A percentile compares a stretch with the other conserved stretches of the same genome.
Evolutionary conservation across 2,329 filamentous ascomycete species (phyloP).

Genomic region (Penicillium sp.): DNA sequence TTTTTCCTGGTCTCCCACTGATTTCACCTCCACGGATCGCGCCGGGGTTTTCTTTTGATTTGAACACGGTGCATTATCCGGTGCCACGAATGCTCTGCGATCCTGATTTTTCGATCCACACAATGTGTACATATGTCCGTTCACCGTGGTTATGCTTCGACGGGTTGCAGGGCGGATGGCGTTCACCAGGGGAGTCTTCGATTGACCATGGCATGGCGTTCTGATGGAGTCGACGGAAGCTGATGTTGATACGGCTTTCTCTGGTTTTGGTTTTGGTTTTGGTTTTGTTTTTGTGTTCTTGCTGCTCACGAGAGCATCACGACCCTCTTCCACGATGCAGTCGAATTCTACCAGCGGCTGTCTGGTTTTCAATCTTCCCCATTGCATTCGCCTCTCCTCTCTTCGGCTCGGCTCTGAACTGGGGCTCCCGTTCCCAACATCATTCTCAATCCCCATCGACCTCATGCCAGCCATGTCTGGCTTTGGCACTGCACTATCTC

Average conservation of each 20-base stretch:
- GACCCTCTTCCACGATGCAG: not conserved
- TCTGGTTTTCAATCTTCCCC: not conserved
- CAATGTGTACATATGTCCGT: slow-evolving; percentile 22
- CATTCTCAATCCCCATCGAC: not conserved
- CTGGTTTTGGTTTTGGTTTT: not conserved
- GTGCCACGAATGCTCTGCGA: slow-evolving; percentile 14
- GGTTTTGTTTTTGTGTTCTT: not conserved
- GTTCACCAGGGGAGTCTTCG: slow-evolving; percentile 17
- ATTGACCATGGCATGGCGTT: slow-evolving; percentile 25
- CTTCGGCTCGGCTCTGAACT: not conserved
- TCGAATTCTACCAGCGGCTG: not conserved
- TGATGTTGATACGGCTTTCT: slow-evolving; percentile 5
- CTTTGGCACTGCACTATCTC: slow-evolving; percentile 3
- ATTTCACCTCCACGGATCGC: slow-evolving; percentile 7
- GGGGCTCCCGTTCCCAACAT: not conserved
- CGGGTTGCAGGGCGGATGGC: slow-evolving; percentile 22
- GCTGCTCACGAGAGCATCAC: slow-evolving; percentile 1
- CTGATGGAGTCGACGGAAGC: slow-evolving; percentile 9
- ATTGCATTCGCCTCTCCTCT: not conserved
- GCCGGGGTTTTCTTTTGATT: slow-evolving; percentile 6
- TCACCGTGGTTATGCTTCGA: slow-evolving; percentile 13
- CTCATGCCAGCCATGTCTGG: not conserved
- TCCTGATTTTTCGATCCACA: slow-evolving; percentile 1
- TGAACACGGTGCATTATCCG: slow-evolving; percentile 21
- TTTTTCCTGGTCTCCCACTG: slow-evolving; percentile 10